phyloP scores from a whole-genome alignment of 352 stramenopile genomes.

The Globisporangium rhizosaccharum region DNA sequence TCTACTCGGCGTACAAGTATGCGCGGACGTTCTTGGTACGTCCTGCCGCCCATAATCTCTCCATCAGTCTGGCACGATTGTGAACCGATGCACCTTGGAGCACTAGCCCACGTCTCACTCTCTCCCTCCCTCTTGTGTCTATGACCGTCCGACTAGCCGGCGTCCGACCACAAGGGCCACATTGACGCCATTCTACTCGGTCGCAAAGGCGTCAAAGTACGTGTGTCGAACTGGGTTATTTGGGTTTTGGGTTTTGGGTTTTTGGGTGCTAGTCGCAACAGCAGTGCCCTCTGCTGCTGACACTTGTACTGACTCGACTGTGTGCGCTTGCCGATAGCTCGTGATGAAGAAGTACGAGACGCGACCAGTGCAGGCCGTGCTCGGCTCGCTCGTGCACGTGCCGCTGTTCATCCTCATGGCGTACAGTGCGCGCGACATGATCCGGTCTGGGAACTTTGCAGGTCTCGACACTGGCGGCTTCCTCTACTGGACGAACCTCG shows the following conservation, averaged over 20 bases:
- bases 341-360: slow-evolving; percentile 77
- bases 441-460: slow-evolving; percentile 58
- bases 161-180: slow-evolving; percentile 35
- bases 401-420: slow-evolving; percentile 67
- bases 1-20: slow-evolving; percentile 74
- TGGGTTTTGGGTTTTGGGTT: neutral
- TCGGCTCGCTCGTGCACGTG: slow-evolving; percentile 63
- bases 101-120: neutral
- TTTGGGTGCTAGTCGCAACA: too few relatives aligned
- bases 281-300: too few relatives aligned
- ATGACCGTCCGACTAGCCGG: slow-evolving; percentile 21
- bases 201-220: slow-evolving; percentile 38
- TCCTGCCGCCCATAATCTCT: neutral
- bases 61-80: slow-evolving; percentile 1
- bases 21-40: slow-evolving; percentile 59
- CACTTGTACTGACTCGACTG: neutral
- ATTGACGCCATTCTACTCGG: slow-evolving; percentile 44
- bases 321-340: slow-evolving; percentile 16
- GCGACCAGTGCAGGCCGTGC: slow-evolving; percentile 53
- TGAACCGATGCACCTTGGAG: neutral
- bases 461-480: slow-evolving; percentile 60
- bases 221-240: neutral
- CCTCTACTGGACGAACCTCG: slow-evolving; percentile 61
- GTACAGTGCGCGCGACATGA: slow-evolving; percentile 73
- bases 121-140: neutral